Evolutionary conservation across 1,284 basidiomycete species (phyloP).

Genomic region (Meira miltonrushii): DNA sequence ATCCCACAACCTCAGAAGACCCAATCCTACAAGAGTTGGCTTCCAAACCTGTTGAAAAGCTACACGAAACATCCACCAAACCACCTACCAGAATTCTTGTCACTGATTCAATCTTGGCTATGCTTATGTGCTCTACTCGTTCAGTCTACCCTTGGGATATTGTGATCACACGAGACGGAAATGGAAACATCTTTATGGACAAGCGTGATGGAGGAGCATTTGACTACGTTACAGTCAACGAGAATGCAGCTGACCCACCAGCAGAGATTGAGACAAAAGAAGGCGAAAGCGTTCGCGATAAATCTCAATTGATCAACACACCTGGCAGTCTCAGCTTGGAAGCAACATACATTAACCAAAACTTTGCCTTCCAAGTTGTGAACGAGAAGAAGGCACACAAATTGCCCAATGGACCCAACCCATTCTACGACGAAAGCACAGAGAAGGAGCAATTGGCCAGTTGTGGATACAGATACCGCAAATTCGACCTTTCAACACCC

Average conservation of each 20-base stretch:
- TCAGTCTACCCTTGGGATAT: slow-evolving; percentile 99
- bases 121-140: slow-evolving; percentile 91
- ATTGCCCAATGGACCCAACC: slow-evolving; percentile 56
- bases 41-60: slow-evolving; percentile 9
- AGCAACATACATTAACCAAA: slow-evolving; percentile 98
- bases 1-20: slow-evolving; percentile 94
- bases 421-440: slow-evolving; percentile 83
- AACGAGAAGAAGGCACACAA: slow-evolving; percentile 61
- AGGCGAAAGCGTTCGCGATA: slow-evolving; percentile 22
- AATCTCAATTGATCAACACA: slow-evolving; percentile 72
- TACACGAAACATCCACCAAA: neutral
- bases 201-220: slow-evolving; percentile 91
- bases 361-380: slow-evolving; percentile 95
- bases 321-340: slow-evolving; percentile 90
- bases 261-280: slow-evolving; percentile 55
- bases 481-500: slow-evolving; percentile 90
- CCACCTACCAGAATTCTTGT: slow-evolving; percentile 70
- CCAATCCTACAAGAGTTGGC: slow-evolving; percentile 57
- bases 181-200: slow-evolving; percentile 91
- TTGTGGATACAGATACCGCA: slow-evolving; percentile 91
- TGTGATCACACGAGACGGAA: slow-evolving; percentile 78
- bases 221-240: slow-evolving; percentile 94
- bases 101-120: slow-evolving; percentile 90
- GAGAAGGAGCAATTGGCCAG: slow-evolving; percentile 92
- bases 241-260: slow-evolving; percentile 94